Evolutionary conservation across 2,329 filamentous ascomycete species (phyloP).

Genomic region (Tothia fuscella): DNA sequence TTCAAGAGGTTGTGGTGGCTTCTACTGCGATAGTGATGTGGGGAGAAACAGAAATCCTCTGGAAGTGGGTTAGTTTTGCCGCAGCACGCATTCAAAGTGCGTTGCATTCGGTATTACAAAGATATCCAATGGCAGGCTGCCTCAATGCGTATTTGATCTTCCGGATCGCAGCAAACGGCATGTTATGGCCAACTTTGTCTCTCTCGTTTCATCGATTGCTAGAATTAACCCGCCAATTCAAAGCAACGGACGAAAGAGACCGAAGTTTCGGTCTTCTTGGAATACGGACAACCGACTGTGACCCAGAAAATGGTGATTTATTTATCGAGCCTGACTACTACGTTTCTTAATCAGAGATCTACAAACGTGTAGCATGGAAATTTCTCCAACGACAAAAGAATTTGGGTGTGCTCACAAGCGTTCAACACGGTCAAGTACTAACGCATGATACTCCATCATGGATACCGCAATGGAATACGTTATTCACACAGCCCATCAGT

Average conservation of each 20-base stretch:
- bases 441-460: background rate
- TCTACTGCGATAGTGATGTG: background rate
- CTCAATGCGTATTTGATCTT: slow-evolving; percentile 2
- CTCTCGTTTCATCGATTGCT: background rate
- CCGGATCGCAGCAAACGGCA: background rate
- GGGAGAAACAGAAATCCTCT: background rate
- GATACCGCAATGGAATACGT: slow-evolving; percentile 3
- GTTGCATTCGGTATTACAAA: background rate
- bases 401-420: background rate
- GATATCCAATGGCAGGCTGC: background rate
- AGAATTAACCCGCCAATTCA: slow-evolving; percentile 1
- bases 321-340: background rate
- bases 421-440: background rate
- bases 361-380: background rate
- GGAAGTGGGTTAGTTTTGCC: background rate
- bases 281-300: background rate
- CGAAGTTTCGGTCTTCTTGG: background rate
- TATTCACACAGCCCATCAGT: background rate
- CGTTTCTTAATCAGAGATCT: background rate
- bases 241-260: background rate
- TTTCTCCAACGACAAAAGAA: too few species aligned
- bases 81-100: background rate
- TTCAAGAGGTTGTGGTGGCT: background rate
- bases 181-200: background rate
- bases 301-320: slow-evolving; percentile 2